Conservation (phyloP, 2,329 filamentous ascomycete species). For the Alternaria incomplexa region DNA sequence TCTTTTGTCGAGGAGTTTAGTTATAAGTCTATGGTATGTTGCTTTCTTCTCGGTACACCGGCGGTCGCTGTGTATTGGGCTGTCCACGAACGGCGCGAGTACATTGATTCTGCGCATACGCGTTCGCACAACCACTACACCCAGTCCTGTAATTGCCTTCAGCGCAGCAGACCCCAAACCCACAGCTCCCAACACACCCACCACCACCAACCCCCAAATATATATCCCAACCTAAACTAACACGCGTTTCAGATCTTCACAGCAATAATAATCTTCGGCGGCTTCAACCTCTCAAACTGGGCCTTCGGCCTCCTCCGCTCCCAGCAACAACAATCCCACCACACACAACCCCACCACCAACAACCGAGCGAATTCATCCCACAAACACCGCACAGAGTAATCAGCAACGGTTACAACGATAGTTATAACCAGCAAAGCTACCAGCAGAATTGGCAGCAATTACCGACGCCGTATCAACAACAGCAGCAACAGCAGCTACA, state of each 20-base stretch:
- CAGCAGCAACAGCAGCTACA: constrained; percentile 12
- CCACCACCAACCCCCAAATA: not conserved
- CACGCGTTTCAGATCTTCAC: constrained; percentile 55
- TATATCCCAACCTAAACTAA: constrained; percentile 10
- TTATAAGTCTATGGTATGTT: constrained; percentile 74
- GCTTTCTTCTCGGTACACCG: constrained; percentile 3
- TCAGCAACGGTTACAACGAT: constrained; percentile 22
- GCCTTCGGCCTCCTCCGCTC: constrained; percentile 63
- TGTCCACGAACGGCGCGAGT: not conserved
- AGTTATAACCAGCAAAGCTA: constrained; percentile 19
- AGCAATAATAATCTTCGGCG: constrained; percentile 55
- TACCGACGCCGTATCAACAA: constrained; percentile 1
- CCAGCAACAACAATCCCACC: constrained; percentile 36
- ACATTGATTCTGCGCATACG: not conserved
- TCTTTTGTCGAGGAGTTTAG: constrained; percentile 90
- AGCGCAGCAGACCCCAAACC: not conserved
- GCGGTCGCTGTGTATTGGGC: not conserved
- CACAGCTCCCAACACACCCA: not conserved
- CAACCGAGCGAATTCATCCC: constrained; percentile 30
- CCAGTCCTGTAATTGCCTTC: not conserved
- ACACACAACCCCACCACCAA: constrained; percentile 6
- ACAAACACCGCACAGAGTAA: constrained; percentile 41
- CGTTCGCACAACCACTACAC: not conserved
- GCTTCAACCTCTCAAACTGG: constrained; percentile 64
- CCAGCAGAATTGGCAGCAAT: constrained; percentile 22